These are phyloP conservation scores for Telfairia occidentalis DNA, from an alignment of 331 rosid genomes.

Conservation along the genomic window DNA sequence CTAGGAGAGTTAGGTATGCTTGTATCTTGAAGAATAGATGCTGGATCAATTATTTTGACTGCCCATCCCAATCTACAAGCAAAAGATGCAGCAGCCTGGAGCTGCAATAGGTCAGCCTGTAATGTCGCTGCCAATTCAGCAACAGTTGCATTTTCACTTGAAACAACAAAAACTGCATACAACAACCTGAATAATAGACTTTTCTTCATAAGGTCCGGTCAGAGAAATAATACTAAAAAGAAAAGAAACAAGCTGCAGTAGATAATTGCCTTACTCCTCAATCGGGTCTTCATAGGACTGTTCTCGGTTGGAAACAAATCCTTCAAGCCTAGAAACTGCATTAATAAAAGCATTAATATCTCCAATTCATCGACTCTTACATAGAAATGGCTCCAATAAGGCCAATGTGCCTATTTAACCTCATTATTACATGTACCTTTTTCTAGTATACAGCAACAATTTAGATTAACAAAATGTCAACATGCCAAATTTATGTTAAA, in stretches of 20 bases:
- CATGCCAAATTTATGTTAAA: neutral
- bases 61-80: conserved; percentile 96
- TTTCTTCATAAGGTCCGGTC: conserved; percentile 18
- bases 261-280: conserved; percentile 75
- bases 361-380: neutral
- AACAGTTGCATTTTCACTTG: conserved; percentile 89
- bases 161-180: conserved; percentile 96
- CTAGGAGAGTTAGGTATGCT: conserved; percentile 47
- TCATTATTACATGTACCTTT: neutral
- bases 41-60: conserved; percentile 73
- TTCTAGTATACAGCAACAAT: neutral
- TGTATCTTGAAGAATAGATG: conserved; percentile 51
- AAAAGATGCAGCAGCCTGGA: conserved; percentile 93
- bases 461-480: neutral
- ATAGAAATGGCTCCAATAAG: neutral
- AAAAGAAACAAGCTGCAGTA: conserved; percentile 6
- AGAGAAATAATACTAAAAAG: neutral
- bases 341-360: conserved; percentile 22
- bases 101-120: conserved; percentile 72
- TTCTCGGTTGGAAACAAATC: conserved; percentile 99
- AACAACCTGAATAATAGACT: conserved; percentile 48
- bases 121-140: conserved; percentile 88
- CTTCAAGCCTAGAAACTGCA: conserved; percentile 96
- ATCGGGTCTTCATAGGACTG: conserved; percentile 97
- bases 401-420: neutral